A percentile compares a stretch with the other conserved stretches of the same genome.
These are phyloP conservation scores for Termitomyces eurrhizus DNA, from an alignment of 768 basidiomycete species.

Conservation along the genomic window DNA sequence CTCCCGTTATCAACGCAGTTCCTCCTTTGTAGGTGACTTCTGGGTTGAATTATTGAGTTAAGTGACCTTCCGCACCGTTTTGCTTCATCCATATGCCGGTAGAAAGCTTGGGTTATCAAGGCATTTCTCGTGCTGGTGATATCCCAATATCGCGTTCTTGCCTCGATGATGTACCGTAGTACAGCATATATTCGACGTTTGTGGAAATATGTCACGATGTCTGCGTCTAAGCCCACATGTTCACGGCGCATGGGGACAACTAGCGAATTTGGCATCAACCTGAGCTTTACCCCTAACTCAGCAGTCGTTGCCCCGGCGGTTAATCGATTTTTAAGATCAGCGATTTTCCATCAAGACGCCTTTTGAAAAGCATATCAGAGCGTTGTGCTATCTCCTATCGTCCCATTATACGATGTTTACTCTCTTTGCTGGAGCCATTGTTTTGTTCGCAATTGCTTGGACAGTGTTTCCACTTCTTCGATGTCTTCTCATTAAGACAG, in stretches of 20 bases:
- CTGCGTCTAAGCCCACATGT: background rate
- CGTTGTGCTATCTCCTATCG: background rate
- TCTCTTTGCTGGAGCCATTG: slow-evolving; percentile 1
- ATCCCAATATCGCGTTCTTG: background rate
- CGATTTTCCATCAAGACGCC: background rate
- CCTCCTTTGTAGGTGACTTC: slow-evolving; percentile 2
- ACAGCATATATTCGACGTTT: background rate
- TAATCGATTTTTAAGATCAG: background rate
- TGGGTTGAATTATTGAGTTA: background rate
- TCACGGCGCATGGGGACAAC: background rate
- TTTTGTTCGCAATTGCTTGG: slow-evolving; percentile 11
- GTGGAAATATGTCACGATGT: background rate
- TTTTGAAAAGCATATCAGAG: background rate
- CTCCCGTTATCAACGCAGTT: slow-evolving; percentile 3
- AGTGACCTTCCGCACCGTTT: background rate
- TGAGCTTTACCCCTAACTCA: background rate
- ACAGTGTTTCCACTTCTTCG: slow-evolving; percentile 11
- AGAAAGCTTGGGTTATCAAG: background rate
- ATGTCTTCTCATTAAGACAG: slow-evolving; percentile 15
- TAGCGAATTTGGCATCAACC: background rate
- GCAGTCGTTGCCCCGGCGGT: background rate
- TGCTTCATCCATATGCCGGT: background rate
- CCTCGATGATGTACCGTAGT: background rate
- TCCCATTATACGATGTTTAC: slow-evolving; percentile 4
- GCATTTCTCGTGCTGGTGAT: background rate